Conservation (phyloP, 331 rosid species). For the Malus hybrid region DNA sequence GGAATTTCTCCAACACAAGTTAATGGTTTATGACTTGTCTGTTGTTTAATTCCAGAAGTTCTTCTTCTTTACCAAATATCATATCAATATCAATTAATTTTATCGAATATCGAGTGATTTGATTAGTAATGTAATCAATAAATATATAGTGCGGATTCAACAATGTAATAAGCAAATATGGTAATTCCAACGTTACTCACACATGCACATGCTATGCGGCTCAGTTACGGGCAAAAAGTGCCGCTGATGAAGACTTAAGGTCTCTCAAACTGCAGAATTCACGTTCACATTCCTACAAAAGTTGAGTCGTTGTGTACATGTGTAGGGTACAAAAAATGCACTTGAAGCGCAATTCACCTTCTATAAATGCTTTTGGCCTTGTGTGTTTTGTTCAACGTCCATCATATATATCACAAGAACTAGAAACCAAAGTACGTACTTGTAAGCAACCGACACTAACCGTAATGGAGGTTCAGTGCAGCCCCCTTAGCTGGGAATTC, state of each 20-base stretch:
- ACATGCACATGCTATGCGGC: not conserved
- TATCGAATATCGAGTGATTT: not conserved
- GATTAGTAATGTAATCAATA: not conserved
- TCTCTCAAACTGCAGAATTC: constrained; percentile 18
- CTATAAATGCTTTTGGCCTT: constrained; percentile 31
- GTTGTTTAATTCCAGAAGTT: not conserved
- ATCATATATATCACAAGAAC: constrained; percentile 24
- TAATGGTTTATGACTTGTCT: constrained; percentile 6
- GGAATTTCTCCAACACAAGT: constrained; percentile 12
- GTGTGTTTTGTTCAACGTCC: constrained; percentile 30
- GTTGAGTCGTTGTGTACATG: not conserved
- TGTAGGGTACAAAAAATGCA: constrained; percentile 17
- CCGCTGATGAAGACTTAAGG: not conserved
- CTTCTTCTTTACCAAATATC: not conserved
- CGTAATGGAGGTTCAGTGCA: constrained; percentile 65
- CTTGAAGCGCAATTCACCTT: constrained; percentile 37
- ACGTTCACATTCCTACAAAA: not conserved
- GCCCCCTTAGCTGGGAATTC: constrained; percentile 53
- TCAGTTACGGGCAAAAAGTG: not conserved
- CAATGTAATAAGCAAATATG: not conserved
- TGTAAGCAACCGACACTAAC: not conserved
- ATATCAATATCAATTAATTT: no score
- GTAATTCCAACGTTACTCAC: not conserved
- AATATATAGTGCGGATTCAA: not conserved
- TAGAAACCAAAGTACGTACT: constrained; percentile 2